Evolutionary conservation across 2,329 filamentous ascomycete species (phyloP), one percentile per base, ranked within the genome.

Genomic region (Monascus ruber): DNA sequence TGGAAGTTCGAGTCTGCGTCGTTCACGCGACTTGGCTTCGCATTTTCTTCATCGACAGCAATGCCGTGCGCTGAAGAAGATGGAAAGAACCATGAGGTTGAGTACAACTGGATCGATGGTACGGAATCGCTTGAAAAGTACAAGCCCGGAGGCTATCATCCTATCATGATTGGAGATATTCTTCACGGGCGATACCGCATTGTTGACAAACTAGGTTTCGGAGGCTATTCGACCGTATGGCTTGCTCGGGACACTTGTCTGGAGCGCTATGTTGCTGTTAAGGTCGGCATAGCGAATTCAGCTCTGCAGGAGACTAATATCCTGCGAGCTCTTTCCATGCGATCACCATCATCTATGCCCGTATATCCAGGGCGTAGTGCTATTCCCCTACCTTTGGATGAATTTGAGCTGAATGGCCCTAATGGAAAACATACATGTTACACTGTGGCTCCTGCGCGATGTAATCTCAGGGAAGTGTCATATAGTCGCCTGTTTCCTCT

Each of bases 161-260:
- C 56, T 9, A 41, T 58, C 27, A 51, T 52, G 44, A 50, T 60
- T 32, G 53, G 54, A 1, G 52, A 57, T 11, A 26, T 50, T 1
- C 46, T 55, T 4, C 42, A 50, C 26, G 40, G 46, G 27, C 37
- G 58, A 9, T 66, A 66, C 39, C 51, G 49, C 26, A 50, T 66
- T 25, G 49, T 64, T 1, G 59, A 62, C n/a, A 66, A 67, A 44
- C 51, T 67, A 5, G 60, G 60, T 1, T 63, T 54, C 46, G 60
- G 63, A 10, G 50, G 50, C 4, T 59, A 50, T 40, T 63, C 59
- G 3, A 63, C 60, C 4, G 51, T 63, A 27, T 65, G 58, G 58
- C 38, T 63, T 32, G 59, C 58, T 6, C 52, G 47, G 7, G 60
- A 65, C 37, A 40, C 40, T 31, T 42, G 33, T 0, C 6, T 34